Conservation (phyloP, 805 yeast species). For the Suhomyces xylopsoci region DNA sequence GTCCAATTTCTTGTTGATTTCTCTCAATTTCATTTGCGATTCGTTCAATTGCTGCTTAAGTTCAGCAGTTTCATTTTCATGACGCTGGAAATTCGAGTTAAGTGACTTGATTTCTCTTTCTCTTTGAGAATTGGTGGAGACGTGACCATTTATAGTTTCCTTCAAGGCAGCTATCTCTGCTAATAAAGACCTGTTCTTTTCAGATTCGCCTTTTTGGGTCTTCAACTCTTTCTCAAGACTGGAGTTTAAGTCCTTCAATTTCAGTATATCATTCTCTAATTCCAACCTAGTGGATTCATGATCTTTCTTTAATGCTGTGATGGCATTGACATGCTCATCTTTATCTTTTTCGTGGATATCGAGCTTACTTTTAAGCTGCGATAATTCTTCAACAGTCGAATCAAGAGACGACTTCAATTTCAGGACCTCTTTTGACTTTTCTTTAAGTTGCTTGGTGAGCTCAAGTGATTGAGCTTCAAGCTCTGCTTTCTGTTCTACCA, state of each 20-base stretch:
- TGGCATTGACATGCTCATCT: constrained; percentile 6
- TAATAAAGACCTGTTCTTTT: constrained; percentile 9
- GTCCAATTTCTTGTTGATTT: constrained; percentile 15
- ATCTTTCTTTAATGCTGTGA: constrained; percentile 9
- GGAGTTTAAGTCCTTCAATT: constrained; percentile 8
- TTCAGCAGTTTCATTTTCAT: constrained; percentile 11
- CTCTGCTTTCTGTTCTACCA: constrained; percentile 29
- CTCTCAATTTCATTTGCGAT: constrained; percentile 12
- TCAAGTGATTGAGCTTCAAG: constrained; percentile 24
- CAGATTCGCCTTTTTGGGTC: constrained; percentile 4
- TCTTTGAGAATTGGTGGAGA: constrained; percentile 7
- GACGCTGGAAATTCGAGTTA: constrained; percentile 9
- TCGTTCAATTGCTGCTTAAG: constrained; percentile 14
- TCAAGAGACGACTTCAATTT: constrained; percentile 9
- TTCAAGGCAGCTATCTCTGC: constrained; percentile 12
- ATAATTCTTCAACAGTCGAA: background rate
- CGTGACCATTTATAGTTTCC: constrained; percentile 10
- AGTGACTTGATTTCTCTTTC: constrained; percentile 13
- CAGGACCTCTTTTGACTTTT: constrained; percentile 7
- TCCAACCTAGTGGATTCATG: constrained; percentile 4
- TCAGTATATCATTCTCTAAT: constrained; percentile 5
- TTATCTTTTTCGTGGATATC: constrained; percentile 9
- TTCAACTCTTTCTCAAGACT: constrained; percentile 10
- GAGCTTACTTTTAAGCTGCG: constrained; percentile 6
- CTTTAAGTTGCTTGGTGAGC: constrained; percentile 7